A percentile compares a stretch with the other conserved stretches of the same genome.
Conservation (phyloP, 2,329 filamentous ascomycete species). For the Aspergillus sp. region DNA sequence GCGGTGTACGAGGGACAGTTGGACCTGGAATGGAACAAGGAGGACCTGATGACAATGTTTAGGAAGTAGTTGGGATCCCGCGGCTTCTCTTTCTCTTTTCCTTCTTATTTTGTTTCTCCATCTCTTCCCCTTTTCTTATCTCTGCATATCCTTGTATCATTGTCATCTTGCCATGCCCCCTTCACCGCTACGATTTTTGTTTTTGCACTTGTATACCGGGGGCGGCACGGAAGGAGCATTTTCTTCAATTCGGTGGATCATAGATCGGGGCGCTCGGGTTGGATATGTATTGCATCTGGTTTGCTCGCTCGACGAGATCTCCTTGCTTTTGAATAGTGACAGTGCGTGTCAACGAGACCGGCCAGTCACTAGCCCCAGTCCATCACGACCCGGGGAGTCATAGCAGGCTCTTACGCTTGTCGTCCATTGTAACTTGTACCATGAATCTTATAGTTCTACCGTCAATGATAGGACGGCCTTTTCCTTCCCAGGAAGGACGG, state of each 20-base stretch:
- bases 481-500: no score
- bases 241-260: not conserved
- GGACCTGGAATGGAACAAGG: slow-evolving; percentile 50
- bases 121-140: not conserved
- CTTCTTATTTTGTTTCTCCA: not conserved
- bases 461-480: not conserved
- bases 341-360: not conserved
- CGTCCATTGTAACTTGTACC: not conserved
- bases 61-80: slow-evolving; percentile 29
- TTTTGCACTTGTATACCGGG: not conserved
- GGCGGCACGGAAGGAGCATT: not conserved
- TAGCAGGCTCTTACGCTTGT: not conserved
- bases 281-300: not conserved
- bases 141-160: not conserved
- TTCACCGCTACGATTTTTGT: slow-evolving; percentile 1
- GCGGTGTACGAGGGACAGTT: slow-evolving; percentile 47
- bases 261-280: not conserved
- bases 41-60: slow-evolving; percentile 45
- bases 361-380: no score
- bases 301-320: not conserved
- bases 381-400: not conserved
- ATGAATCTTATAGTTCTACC: not conserved
- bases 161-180: not conserved
- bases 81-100: not conserved
- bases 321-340: not conserved